Evolutionary conservation across 78 protist species (phyloP).

Genomic region (Dictyostelium purpureum): DNA sequence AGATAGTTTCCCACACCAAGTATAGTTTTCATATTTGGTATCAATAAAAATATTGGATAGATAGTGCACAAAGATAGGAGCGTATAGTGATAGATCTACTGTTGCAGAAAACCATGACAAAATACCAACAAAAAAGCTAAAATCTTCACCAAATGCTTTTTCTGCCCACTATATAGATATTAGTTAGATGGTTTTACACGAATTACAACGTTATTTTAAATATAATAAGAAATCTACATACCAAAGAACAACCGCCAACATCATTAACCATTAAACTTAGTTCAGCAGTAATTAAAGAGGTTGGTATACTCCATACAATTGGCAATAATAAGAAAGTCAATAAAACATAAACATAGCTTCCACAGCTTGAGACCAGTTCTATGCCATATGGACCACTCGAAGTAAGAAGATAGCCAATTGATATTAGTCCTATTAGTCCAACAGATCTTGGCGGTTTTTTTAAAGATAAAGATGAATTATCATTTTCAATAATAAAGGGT

Average conservation of each 20-base stretch:
- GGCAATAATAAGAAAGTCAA: background rate
- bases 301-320: conserved; percentile 28
- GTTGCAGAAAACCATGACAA: background rate
- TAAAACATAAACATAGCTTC: conserved; percentile 20
- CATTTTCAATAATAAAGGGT: no score
- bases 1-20: conserved; percentile 13
- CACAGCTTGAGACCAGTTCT: background rate
- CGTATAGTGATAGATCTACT: conserved; percentile 17
- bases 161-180: conserved; percentile 37
- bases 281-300: conserved; percentile 54
- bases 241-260: conserved; percentile 28
- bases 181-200: background rate
- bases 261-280: background rate
- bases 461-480: no score
- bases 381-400: background rate
- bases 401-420: background rate
- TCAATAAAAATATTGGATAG: background rate
- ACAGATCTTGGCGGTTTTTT: conserved; percentile 35
- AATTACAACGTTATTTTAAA: background rate
- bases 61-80: conserved; percentile 10
- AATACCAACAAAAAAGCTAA: background rate
- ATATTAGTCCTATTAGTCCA: conserved; percentile 13
- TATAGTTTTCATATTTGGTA: background rate
- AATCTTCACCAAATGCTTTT: conserved; percentile 13
- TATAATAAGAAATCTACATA: background rate